A percentile compares a stretch with the other conserved stretches of the same genome.
phyloP scores from a whole-genome alignment of 176 grass and related monocot genomes.

The Carex pumila region DNA sequence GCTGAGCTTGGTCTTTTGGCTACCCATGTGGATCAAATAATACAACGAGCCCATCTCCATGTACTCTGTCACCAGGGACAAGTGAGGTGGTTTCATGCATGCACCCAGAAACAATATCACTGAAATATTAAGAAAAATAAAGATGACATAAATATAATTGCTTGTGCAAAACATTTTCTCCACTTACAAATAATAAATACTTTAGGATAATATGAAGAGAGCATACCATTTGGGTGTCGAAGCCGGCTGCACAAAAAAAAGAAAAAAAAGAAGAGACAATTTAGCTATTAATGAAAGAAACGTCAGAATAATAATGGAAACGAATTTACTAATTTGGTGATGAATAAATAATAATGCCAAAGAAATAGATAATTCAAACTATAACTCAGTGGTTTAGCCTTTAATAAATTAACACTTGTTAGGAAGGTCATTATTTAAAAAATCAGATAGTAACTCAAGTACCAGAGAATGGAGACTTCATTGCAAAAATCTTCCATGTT shows the following conservation, averaged over 20 bases:
- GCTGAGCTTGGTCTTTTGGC: constrained; percentile 66
- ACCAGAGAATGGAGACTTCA: constrained; percentile 97
- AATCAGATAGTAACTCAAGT: background rate
- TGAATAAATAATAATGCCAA: constrained; percentile 7
- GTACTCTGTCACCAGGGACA: constrained; percentile 87
- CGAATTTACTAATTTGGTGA: constrained; percentile 18
- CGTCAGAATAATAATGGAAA: constrained; percentile 14
- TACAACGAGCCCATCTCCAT: constrained; percentile 98
- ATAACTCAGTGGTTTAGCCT: background rate
- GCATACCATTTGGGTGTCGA: constrained; percentile 91
- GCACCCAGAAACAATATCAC: constrained; percentile 98
- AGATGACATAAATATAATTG: constrained; percentile 13
- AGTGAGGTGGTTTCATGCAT: constrained; percentile 95
- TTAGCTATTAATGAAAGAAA: background rate
- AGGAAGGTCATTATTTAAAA: background rate
- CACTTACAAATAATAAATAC: constrained; percentile 6
- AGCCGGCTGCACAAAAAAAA: constrained; percentile 69
- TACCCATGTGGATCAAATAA: constrained; percentile 84
- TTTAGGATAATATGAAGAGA: constrained; percentile 17
- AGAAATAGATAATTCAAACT: background rate
- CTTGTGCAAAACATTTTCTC: background rate
- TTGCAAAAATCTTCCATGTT: constrained; percentile 99
- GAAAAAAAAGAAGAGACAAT: background rate
- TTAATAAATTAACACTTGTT: background rate
- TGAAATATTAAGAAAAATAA: constrained; percentile 36